Percentiles rank a stretch among this genome's conserved stretches.
Evolutionary conservation across 2,329 filamentous ascomycete genomes (phyloP).

Genomic region (Fusarium subglutinans): DNA sequence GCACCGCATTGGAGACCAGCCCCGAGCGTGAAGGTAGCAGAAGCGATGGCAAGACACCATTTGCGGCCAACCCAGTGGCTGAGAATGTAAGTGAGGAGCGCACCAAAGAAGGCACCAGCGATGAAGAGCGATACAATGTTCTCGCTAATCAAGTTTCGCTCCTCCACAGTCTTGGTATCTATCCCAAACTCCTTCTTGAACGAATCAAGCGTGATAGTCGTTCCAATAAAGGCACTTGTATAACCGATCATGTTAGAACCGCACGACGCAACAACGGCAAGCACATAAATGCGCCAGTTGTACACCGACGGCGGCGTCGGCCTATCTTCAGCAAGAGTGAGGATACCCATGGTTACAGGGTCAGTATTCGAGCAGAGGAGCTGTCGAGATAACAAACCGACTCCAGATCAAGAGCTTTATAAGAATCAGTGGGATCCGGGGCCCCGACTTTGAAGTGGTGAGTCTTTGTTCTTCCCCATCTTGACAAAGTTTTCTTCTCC

Average conservation of each 20-base stretch:
- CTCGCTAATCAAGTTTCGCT: slow-evolving; percentile 50
- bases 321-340: slow-evolving; percentile 48
- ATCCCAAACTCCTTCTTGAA: slow-evolving; percentile 71
- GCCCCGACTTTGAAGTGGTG: slow-evolving; percentile 7
- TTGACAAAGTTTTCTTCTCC: slow-evolving; percentile 21
- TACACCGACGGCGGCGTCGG: slow-evolving; percentile 51
- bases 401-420: slow-evolving; percentile 1
- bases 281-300: slow-evolving; percentile 48
- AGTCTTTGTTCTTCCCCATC: slow-evolving; percentile 8
- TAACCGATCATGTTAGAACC: slow-evolving; percentile 55
- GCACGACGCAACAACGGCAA: slow-evolving; percentile 49
- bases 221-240: slow-evolving; percentile 71
- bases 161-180: slow-evolving; percentile 49
- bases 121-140: slow-evolving; percentile 68
- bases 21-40: slow-evolving; percentile 51
- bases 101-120: slow-evolving; percentile 75
- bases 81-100: slow-evolving; percentile 63
- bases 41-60: slow-evolving; percentile 50
- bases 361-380: background rate
- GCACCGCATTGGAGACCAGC: slow-evolving; percentile 65
- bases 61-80: slow-evolving; percentile 36
- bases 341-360: slow-evolving; percentile 39
- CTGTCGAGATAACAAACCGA: background rate
- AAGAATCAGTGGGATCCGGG: slow-evolving; percentile 14
- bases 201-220: slow-evolving; percentile 68